Conservation (phyloP, 768 basidiomycete species). For the Trametes cinnabarina region DNA sequence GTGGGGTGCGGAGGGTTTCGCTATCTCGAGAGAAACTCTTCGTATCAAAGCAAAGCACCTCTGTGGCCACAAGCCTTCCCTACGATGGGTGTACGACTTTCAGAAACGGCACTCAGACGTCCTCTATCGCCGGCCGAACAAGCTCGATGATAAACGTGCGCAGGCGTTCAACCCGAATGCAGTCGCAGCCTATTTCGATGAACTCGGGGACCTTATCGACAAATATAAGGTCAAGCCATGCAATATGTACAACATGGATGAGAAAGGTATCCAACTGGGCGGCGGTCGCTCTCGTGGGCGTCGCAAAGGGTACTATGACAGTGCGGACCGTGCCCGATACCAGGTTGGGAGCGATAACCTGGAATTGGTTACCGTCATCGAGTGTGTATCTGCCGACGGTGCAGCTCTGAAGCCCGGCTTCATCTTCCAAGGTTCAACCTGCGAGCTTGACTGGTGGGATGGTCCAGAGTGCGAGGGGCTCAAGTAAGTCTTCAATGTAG, state of each 20-base stretch:
- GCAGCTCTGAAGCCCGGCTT: conserved; percentile 35
- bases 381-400: conserved; percentile 42
- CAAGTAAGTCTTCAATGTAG: background rate
- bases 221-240: conserved; percentile 1
- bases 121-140: conserved; percentile 21
- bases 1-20: conserved; percentile 9
- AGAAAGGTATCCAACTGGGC: conserved; percentile 23
- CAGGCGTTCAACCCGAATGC: background rate
- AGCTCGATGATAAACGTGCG: background rate
- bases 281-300: conserved; percentile 3
- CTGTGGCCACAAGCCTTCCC: conserved; percentile 5
- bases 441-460: background rate
- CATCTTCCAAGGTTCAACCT: conserved; percentile 31
- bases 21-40: conserved; percentile 16
- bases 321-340: conserved; percentile 21
- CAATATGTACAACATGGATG: conserved; percentile 23
- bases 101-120: conserved; percentile 23
- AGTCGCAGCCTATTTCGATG: background rate
- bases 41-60: conserved; percentile 7
- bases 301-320: conserved; percentile 11
- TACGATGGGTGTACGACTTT: conserved; percentile 23
- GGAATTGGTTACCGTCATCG: conserved; percentile 46
- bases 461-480: background rate
- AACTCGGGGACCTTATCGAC: background rate
- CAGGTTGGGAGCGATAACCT: conserved; percentile 32